Base-by-base conservation (phyloP, 257 asterid species). In the Gardenia jasminoides region DNA sequence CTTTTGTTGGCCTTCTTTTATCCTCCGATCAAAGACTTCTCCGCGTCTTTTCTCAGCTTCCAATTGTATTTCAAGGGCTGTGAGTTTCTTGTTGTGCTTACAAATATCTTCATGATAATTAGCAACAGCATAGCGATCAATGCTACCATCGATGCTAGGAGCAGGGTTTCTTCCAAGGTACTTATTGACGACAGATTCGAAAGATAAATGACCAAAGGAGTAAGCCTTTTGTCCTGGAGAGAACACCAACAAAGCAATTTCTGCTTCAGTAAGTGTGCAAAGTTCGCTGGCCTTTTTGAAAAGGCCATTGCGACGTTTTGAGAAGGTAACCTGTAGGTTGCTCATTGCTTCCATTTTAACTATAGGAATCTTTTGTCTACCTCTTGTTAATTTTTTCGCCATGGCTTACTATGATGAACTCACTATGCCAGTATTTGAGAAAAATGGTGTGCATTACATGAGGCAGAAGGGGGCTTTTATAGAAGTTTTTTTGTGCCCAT, bases 201-300 rank as follows among this genome's bases (percentile, higher is more conserved):
- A 30, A 44, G 7, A 11, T 4, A 41, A 59, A 26, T 70, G 61
- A 20, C 75, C 75, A 46, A 70, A 70, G n/a, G 61, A 70, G 61
- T 44, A 70, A 70, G 17, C 59, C 41, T 20, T 70, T 44, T 70
- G 24, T 0, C 61, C 41, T 13, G 75, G 61, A 26, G 75, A 70
- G 12, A 70, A 44, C 8, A 70, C 59, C 5, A 70, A 1, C 13
- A 70, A 0, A 26, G 61, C 61, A 11, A 46, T 59, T 12, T 46
- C 12, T 44, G 61, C 75, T n/a, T 41, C 75, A 5, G 59, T 44
- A 6, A 70, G 75, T 7, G 54, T 52, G 41, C 75, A 10, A 1
- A 70, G 75, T 11, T 70, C 75, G 13, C 16, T n/a, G 22, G 61
- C 75, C 41, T 46, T 70, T n/a, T 70, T 70, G 17, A 70, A 70